Base-by-base conservation (phyloP, 176 grass and related monocot species). In the Juncus effusus region DNA sequence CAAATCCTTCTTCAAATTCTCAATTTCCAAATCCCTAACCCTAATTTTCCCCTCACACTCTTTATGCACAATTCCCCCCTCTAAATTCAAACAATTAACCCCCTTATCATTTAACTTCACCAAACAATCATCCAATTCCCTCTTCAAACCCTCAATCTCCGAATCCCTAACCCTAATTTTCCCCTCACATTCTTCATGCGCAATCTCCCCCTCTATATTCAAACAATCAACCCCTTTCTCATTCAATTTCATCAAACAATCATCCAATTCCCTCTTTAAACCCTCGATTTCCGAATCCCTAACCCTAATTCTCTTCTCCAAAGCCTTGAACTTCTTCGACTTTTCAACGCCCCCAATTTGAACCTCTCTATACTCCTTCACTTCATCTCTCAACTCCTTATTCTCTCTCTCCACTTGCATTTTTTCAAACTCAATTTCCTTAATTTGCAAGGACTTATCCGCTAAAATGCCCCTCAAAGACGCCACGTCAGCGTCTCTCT, bases 301-400 rank as follows among this genome's bases (percentile, higher is more conserved):
- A 10, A 16, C 71, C 66, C 74, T 69, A 70, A 91, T 85, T 38
- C 77, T 64, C 68, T 86, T 80, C 72, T 89, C 85, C 64, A 92
- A 60, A 79, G 75, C 72, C 51, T 40, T 75, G 77, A 84, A 84
- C 45, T 97, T 97, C 66, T 86, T 78, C 12, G 57, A 65, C 65
- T 82, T 65, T 80, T 80, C 79, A 41, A 80, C 67, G 10, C 80
- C 82, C 28, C 28, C 56, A 66, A 89, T 83, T 59, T 97, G 71
- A 73, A 79, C 59, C 56, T 92, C 80, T 42, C 91, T 88, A 61
- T 82, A 82, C 61, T 97, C 85, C 75, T 86, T 89, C 52, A 97
- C 16, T 3, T 36, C 84, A 8, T 54, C 64, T 61, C 61, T 64
- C 68, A 97, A 11, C 12, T 92, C 88, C 42, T 65, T 44, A 47